Evolutionary conservation across 176 grass and related monocot genomes (phyloP), one percentile per base, ranked within the genome.

Genomic region (Ensete glaucum): DNA sequence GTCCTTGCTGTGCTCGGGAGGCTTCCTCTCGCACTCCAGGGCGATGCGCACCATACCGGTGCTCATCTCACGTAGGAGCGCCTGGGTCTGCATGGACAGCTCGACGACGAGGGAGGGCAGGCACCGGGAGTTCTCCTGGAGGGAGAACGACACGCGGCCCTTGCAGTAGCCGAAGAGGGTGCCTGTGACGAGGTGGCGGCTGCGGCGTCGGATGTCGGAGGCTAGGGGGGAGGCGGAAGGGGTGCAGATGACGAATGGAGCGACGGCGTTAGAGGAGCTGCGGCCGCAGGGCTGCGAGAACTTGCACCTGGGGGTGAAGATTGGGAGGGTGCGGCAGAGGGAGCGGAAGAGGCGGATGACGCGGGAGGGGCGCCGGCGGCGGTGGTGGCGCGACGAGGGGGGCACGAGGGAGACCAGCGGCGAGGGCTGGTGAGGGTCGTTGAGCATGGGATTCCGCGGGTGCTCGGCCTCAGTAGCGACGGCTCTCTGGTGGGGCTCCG

Each of bases 111-210:
- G 29, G 74, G 74, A 63, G 11, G 74, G 74, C 8, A 76, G 19
- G 74, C 74, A 76, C 11, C 74, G 43, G 15, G 74, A 48, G 17
- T 64, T 64, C 74, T 76, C 74, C 74, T 76, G 74, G 11, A 76
- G 2, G 57, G 58, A 63, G 58, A 76, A 52, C 34, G 43, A 64
- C 34, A 76, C 43, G 34, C 58, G 57, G 20, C 74, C 74, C 1
- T 15, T 62, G 43, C 74, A 59, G 58, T 50, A 24, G 43, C 74
- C 59, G 74, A 64, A 76, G 27, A 76, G 16, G 48, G 74, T 76
- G 27, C 74, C 74, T 2, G 74, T 76, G 59, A 76, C n/a, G 11
- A 64, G 58, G n/a, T 52, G 17, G 43, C 0, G 58, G n/a, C 9
- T 13, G 16, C 53, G 71, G 11, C 50, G 43, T 16, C 23, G 21